A percentile compares a stretch with the other conserved stretches of the same genome.
phyloP scores from a whole-genome alignment of 192 early-diverging fungal species.

The Gigaspora rosea region DNA sequence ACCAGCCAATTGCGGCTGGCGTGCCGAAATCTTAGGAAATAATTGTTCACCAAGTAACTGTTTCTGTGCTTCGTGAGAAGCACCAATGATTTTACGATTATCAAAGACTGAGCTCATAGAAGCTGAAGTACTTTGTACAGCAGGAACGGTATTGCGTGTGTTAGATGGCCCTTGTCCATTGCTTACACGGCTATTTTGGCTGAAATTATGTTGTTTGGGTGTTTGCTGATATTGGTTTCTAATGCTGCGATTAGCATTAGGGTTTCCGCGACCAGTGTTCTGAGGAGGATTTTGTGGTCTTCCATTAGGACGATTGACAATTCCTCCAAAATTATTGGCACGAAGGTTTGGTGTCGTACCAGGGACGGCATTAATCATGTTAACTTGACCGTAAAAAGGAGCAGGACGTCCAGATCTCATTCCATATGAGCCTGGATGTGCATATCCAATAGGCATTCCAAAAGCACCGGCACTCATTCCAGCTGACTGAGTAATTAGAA shows the following conservation, averaged over 20 bases:
- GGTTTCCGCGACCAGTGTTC: slow-evolving; percentile 13
- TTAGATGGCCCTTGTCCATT: slow-evolving; percentile 61
- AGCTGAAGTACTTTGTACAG: slow-evolving; percentile 38
- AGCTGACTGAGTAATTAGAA: neutral
- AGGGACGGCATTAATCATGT: neutral
- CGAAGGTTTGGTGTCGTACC: slow-evolving; percentile 6
- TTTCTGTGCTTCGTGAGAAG: slow-evolving; percentile 85
- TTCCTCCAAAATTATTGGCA: neutral
- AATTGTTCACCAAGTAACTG: slow-evolving; percentile 95
- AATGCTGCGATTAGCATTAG: slow-evolving; percentile 12
- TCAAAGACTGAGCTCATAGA: slow-evolving; percentile 25
- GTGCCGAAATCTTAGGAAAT: slow-evolving; percentile 79
- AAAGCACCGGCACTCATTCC: slow-evolving; percentile 15
- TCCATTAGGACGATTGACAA: slow-evolving; percentile 19
- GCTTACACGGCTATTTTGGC: slow-evolving; percentile 50
- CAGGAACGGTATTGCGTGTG: slow-evolving; percentile 35
- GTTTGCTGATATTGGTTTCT: slow-evolving; percentile 47
- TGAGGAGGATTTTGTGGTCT: slow-evolving; percentile 10
- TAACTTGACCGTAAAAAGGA: slow-evolving; percentile 2
- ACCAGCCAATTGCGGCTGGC: slow-evolving; percentile 78
- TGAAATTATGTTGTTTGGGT: slow-evolving; percentile 44
- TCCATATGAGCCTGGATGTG: slow-evolving; percentile 14
- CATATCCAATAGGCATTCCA: slow-evolving; percentile 40
- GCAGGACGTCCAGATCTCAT: slow-evolving; percentile 1
- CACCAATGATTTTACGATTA: slow-evolving; percentile 10